A percentile compares a stretch with the other conserved stretches of the same genome.
Conservation (phyloP, 2,329 filamentous ascomycete genomes). For the Tolypocladium tropicale region DNA sequence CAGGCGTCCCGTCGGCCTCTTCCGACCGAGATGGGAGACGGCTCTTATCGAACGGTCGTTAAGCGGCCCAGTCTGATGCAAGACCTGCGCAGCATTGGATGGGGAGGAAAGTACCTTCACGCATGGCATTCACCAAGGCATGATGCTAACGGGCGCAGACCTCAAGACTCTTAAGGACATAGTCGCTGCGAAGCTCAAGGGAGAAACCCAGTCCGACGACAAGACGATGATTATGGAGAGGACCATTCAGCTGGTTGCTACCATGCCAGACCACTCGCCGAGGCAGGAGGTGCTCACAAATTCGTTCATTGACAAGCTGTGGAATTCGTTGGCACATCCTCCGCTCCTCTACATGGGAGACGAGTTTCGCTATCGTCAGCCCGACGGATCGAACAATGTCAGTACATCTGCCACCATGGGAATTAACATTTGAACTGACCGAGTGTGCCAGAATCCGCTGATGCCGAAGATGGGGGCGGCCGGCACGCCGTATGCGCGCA, state of each 20-base stretch:
- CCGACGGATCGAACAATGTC: constrained; percentile 61
- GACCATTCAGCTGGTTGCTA: constrained; percentile 59
- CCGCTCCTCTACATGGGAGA: constrained; percentile 55
- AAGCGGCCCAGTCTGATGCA: constrained; percentile 39
- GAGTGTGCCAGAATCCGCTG: constrained; percentile 43
- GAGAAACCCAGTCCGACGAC: constrained; percentile 56
- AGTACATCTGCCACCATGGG: constrained; percentile 4
- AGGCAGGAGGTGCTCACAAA: constrained; percentile 54
- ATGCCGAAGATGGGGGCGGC: constrained; percentile 57
- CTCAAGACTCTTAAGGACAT: constrained; percentile 52
- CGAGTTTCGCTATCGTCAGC: constrained; percentile 53
- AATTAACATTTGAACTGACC: not conserved
- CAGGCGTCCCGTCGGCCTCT: constrained; percentile 48
- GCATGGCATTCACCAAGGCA: too few species aligned
- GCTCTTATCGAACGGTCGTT: constrained; percentile 41
- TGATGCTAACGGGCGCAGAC: constrained; percentile 30
- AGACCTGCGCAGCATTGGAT: constrained; percentile 46
- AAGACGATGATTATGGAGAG: constrained; percentile 70
- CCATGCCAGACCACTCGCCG: constrained; percentile 51
- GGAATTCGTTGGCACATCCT: constrained; percentile 63
- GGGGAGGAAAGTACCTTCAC: constrained; percentile 25
- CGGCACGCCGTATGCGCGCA: constrained; percentile 56
- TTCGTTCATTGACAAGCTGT: constrained; percentile 57
- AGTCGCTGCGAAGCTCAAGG: constrained; percentile 51
- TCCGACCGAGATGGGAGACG: constrained; percentile 52